phyloP scores from a whole-genome alignment of 352 stramenopile genomes.

The Thraustochytrium sp. region DNA sequence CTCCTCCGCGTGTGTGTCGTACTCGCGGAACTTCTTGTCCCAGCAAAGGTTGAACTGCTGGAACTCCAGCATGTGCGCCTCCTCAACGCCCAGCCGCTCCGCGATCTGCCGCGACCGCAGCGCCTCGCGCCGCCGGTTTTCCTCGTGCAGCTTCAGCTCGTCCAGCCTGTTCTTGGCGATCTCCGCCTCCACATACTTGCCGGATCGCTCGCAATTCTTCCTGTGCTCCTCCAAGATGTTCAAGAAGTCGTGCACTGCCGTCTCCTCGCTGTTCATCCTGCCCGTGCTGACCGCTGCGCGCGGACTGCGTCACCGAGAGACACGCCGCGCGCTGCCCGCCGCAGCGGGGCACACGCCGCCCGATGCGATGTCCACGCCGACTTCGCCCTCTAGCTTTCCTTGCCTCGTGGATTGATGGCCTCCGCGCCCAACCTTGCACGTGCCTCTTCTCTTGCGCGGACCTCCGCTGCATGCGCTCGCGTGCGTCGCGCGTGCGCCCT shows the following conservation, averaged over 20 bases:
- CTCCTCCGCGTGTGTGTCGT: slow-evolving; percentile 74
- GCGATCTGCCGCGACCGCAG: slow-evolving; percentile 89
- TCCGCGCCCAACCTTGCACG: too few relatives aligned
- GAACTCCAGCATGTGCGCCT: slow-evolving; percentile 96
- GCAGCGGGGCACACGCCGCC: too few relatives aligned
- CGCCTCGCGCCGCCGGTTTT: slow-evolving; percentile 80
- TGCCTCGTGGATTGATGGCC: too few relatives aligned
- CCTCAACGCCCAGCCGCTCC: slow-evolving; percentile 85
- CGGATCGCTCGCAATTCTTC: slow-evolving; percentile 92
- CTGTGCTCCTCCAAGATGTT: slow-evolving; percentile 86
- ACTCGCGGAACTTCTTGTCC: slow-evolving; percentile 91
- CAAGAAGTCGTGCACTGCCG: slow-evolving; percentile 61
- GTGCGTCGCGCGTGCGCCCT: too few relatives aligned
- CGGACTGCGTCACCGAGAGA: too few relatives aligned
- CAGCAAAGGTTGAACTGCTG: slow-evolving; percentile 93
- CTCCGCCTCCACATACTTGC: slow-evolving; percentile 94
- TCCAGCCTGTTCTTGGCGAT: slow-evolving; percentile 91
- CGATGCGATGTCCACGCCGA: too few relatives aligned
- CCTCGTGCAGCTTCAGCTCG: slow-evolving; percentile 90
- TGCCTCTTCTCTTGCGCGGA: too few relatives aligned
- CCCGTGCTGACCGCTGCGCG: too few relatives aligned
- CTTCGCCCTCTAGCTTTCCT: too few relatives aligned
- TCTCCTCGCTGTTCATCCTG: slow-evolving; percentile 39
- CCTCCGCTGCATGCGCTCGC: too few relatives aligned
- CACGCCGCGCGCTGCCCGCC: too few relatives aligned